Conservation (phyloP, 2,329 filamentous ascomycete genomes). For the Hortaea sp. region DNA sequence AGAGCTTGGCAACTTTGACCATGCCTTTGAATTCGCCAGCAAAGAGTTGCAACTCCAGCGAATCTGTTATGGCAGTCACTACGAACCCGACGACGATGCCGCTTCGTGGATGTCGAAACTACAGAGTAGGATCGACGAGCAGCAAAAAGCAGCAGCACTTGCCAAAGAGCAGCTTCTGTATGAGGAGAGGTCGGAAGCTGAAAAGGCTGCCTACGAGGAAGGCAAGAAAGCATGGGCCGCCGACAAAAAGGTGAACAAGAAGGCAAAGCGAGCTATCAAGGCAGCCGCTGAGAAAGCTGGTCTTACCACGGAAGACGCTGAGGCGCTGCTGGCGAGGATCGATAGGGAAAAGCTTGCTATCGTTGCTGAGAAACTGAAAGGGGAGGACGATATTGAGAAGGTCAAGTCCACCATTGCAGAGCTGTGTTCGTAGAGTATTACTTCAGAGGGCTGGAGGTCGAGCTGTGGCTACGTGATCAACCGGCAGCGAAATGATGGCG, state of each 20-base stretch:
- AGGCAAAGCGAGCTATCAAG: background rate
- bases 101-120: no score
- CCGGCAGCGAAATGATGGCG: no score
- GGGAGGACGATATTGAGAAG: background rate
- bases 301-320: background rate
- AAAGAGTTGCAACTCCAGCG: slow-evolving; percentile 14
- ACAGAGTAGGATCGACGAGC: no score
- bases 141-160: no score
- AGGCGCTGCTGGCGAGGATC: background rate
- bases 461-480: no score
- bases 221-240: background rate
- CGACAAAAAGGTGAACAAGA: background rate
- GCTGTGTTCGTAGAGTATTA: no score
- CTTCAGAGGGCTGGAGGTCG: no score
- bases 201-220: slow-evolving; percentile 4
- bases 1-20: slow-evolving; percentile 4
- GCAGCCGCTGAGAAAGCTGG: background rate
- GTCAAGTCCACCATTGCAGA: background rate
- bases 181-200: background rate
- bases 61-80: slow-evolving; percentile 7
- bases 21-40: slow-evolving; percentile 12
- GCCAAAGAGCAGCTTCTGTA: no score
- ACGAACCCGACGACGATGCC: no score
- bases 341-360: background rate
- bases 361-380: background rate